Evolutionary conservation across 2,329 filamentous ascomycete genomes (phyloP).

Genomic region (Penicillium janthinellum): DNA sequence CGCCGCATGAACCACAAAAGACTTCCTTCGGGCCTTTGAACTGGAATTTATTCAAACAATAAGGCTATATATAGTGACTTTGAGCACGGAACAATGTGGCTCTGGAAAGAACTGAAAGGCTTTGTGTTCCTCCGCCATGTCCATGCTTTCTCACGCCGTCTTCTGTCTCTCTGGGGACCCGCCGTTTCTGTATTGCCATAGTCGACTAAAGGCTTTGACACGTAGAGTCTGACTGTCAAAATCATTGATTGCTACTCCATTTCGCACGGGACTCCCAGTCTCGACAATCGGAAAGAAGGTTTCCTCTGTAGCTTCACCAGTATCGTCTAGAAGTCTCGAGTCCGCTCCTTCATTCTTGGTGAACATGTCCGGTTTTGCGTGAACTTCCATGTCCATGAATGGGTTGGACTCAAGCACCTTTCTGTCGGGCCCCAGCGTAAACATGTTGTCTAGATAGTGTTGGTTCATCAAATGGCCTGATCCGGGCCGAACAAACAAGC

Average conservation of each 20-base stretch:
- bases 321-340: not conserved
- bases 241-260: not conserved
- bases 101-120: not conserved
- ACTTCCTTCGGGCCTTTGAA: too few relatives aligned
- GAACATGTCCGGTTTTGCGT: constrained; percentile 10
- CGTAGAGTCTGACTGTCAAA: constrained; percentile 13
- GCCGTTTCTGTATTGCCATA: constrained; percentile 47
- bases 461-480: constrained; percentile 49
- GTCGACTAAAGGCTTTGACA: constrained; percentile 42
- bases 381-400: constrained; percentile 39
- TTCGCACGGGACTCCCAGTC: not conserved
- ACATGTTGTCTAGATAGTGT: constrained; percentile 49
- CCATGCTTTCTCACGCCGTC: not conserved
- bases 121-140: not conserved
- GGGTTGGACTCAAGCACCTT: constrained; percentile 34
- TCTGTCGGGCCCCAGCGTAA: constrained; percentile 35
- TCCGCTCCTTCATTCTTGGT: not conserved
- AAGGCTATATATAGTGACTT: too few relatives aligned
- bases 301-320: constrained; percentile 14
- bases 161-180: constrained; percentile 20
- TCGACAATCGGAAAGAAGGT: constrained; percentile 13
- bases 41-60: too few relatives aligned
- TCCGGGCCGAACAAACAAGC: constrained; percentile 48
- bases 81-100: too few relatives aligned
- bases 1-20: not conserved